Base-by-base conservation (phyloP, 228 moss, liverwort and hornwort species). In the Sphagnum fallax region DNA sequence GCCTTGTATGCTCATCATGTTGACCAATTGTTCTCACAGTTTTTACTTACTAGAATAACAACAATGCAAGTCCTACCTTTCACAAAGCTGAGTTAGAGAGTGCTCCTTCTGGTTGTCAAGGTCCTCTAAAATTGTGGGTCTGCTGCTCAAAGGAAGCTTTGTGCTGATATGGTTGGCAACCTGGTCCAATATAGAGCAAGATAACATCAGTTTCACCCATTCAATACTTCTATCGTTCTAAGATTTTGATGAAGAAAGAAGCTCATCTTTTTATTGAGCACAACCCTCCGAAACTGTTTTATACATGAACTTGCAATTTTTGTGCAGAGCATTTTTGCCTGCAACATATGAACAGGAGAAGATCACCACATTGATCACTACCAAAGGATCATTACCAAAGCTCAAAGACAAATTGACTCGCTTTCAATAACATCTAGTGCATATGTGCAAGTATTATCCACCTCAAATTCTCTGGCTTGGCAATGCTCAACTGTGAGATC, bases 61-160 rank as follows among this genome's bases (percentile, higher is more conserved):
- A 32, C 32, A 32, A 32, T 32, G 32, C 2, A 32, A 12, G 12
- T 12, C 55, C 49, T 52, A 81, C 84, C 81, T 80, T 63, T 84
- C 69, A 50, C 80, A 80, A 10, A 84, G 77, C 52, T 84, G 80
- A 5, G 80, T 80, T 16, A 84, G 67, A 61, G 84, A 81, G 81
- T 81, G 81, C 73, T 84, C 81, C 67, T 78, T 78, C 9, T 51
- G 67, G 47, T 10, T 47, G 47, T 63, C 18, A 32, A 10, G 10
- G 60, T 60, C 60, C 60, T 60, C 60, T 14, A 16, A 5, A 60
- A 16, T 16, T 60, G 60, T 16, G 60, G n/a, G n/a, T 60, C 60
- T 5, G 32, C 32, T 32, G 32, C 32, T 32, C 32, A 32, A 32
- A 32, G 32, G 32, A 32, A 32, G 2, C 32, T 32, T 32, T 32